Conservation (phyloP, 1,284 basidiomycete genomes). For the Vanrija sp. region DNA sequence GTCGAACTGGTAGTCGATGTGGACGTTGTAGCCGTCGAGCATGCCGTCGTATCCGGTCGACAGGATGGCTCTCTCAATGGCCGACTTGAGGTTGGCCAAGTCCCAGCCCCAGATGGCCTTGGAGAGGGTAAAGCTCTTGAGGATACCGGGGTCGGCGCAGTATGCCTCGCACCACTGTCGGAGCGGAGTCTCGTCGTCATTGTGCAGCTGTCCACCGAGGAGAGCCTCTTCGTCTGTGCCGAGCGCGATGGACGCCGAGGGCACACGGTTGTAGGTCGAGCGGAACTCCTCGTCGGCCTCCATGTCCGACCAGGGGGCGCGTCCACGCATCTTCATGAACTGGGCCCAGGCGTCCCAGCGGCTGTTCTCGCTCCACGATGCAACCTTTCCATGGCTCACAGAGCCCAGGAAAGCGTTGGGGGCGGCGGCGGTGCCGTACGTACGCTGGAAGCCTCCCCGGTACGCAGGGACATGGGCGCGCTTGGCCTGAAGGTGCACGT, state of each 20-base stretch:
- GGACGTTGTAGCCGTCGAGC: conserved; percentile 29
- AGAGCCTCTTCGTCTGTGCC: conserved; percentile 15
- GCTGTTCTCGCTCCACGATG: no score
- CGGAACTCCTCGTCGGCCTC: conserved; percentile 4
- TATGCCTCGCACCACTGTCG: no score
- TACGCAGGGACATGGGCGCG: no score
- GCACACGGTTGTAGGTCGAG: no score
- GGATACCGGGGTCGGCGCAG: conserved; percentile 45
- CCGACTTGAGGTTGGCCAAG: conserved; percentile 47
- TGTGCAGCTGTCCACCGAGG: neutral
- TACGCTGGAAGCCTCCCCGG: neutral
- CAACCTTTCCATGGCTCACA: no score
- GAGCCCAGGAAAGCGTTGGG: neutral
- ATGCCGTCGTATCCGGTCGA: conserved; percentile 57
- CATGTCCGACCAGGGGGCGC: conserved; percentile 10
- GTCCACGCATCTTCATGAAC: conserved; percentile 4
- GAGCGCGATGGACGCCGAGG: neutral
- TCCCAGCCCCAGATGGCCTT: conserved; percentile 72
- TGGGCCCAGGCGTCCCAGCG: neutral
- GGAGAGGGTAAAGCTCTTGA: conserved; percentile 64
- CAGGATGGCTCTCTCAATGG: conserved; percentile 56
- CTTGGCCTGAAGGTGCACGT: no score
- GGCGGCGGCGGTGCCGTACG: neutral
- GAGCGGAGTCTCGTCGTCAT: no score
- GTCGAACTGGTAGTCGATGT: conserved; percentile 53